Base-by-base conservation (phyloP, 371 early-diverging fungal genomes). In the Rhizomucor pusillus region DNA sequence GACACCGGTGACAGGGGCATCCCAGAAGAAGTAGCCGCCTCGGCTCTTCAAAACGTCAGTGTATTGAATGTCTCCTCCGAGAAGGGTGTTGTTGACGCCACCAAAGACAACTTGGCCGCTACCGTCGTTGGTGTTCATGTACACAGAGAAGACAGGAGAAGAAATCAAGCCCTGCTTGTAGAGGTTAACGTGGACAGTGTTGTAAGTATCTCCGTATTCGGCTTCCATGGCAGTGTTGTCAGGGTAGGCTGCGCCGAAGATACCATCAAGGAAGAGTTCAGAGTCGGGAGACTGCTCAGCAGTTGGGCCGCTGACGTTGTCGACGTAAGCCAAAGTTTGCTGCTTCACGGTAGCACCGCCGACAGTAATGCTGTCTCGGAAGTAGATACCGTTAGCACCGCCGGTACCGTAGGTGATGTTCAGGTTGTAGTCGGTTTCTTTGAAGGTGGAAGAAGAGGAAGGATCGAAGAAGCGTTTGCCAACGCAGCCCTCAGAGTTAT, bases 171-270 rank as follows among this genome's bases (percentile, higher is more conserved):
- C 23, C 1, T 5, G 6, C 5, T 46, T 24, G 2, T 46, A 46
- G 1, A 46, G 46, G 14, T 18, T 23, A 14, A 22, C 14, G 6
- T 18, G 46, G 24, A 46, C 23, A 11, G 46, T 46, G 1, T 18
- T 18, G 24, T 54, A 54, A 3, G 19, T 13, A 19, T 25, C 22
- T 12, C 45, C 45, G 46, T 54, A 45, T 2, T 45, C 1, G 13
- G 9, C n/a, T 19, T 45, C 43, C 43, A 55, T 19, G 29, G 43
- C 19, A 0, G 60, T 54, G 5, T 14, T 12, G 4, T 9, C 16
- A 11, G 45, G 60, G 20, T 45, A 60, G 6, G 29, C 50, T 2
- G 60, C 55, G 23, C 60, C 55, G 7, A 55, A 40, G 33, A 59
- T 18, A 22, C 59, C 59, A 36, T 58, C 59, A 25, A 49, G 37